phyloP scores from a whole-genome alignment of 148 eudicot species.

The Dysphania ambrosioides region DNA sequence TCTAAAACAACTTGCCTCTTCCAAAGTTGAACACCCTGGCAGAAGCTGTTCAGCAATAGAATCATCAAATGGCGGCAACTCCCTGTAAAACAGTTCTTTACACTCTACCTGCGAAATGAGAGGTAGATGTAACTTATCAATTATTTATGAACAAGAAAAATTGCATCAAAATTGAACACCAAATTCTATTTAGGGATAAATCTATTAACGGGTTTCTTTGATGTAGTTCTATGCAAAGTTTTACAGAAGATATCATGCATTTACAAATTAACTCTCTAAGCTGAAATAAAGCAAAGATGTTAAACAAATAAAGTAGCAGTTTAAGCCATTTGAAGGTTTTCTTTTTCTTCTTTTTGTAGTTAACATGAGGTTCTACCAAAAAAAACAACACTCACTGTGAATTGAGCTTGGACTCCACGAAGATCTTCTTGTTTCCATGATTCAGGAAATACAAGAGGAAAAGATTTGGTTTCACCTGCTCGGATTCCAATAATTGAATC shows the following conservation, averaged over 20 bases:
- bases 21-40: constrained; percentile 73
- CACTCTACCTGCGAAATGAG: constrained; percentile 66
- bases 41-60: constrained; percentile 77
- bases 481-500: constrained; percentile 78
- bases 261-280: background rate
- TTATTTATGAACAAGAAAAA: background rate
- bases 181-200: background rate
- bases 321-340: background rate
- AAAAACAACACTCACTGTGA: constrained; percentile 63
- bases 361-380: background rate
- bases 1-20: constrained; percentile 48
- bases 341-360: background rate
- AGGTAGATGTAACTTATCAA: background rate
- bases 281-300: background rate
- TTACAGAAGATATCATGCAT: background rate
- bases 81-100: constrained; percentile 89
- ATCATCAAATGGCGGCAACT: constrained; percentile 72
- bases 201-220: background rate
- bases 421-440: constrained; percentile 95
- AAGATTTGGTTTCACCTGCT: constrained; percentile 84
- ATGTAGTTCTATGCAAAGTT: background rate
- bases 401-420: constrained; percentile 82
- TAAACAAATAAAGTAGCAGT: background rate
- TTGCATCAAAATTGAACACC: background rate
- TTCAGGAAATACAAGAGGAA: constrained; percentile 84